phyloP scores from a whole-genome alignment of 129 eudicot genomes.

The Rutidosis leptorrhynchoides region DNA sequence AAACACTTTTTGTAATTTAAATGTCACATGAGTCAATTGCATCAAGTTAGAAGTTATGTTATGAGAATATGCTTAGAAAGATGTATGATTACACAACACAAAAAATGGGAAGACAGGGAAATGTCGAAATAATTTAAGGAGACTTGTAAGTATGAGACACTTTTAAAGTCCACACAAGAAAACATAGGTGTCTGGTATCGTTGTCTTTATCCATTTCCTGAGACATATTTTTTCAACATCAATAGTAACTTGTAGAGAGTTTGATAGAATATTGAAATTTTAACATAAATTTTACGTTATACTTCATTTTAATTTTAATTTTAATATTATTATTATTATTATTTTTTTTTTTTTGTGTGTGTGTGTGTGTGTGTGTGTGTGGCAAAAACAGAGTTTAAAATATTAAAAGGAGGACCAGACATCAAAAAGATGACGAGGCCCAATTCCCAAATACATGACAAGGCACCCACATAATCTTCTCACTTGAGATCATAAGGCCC shows the following conservation, averaged over 20 bases:
- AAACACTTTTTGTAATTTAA: background rate
- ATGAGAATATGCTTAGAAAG: background rate
- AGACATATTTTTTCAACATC: background rate
- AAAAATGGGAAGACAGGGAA: background rate
- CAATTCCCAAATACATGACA: too few species aligned
- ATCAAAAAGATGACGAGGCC: too few species aligned
- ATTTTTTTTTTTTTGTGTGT: too few species aligned
- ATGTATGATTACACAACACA: background rate
- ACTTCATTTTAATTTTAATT: too few species aligned
- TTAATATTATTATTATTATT: too few species aligned
- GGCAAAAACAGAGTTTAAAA: too few species aligned
- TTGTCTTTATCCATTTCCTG: conserved; percentile 1
- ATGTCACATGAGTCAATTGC: background rate
- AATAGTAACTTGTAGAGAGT: background rate
- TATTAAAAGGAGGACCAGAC: too few species aligned
- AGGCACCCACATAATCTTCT: too few species aligned
- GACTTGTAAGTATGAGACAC: background rate
- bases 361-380: too few species aligned
- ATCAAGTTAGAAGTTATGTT: background rate
- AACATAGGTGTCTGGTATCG: background rate
- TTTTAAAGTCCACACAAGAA: background rate
- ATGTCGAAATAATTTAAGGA: background rate
- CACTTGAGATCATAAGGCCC: too few species aligned
- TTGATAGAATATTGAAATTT: too few species aligned
- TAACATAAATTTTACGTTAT: too few species aligned